Base-by-base conservation (phyloP, 768 basidiomycete genomes). In the Tricholoma saponaceum region DNA sequence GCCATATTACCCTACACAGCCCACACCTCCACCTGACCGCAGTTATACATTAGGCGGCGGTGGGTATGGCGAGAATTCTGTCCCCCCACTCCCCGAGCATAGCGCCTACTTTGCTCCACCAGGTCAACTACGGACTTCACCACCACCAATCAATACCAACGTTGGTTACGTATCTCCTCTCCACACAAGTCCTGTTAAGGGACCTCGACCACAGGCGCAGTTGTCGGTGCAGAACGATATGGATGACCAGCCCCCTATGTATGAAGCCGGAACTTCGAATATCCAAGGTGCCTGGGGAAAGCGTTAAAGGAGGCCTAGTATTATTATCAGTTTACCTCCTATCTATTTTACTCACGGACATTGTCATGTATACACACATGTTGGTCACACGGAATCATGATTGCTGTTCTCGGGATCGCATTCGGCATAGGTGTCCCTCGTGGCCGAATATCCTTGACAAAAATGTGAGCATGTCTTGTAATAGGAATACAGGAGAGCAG, bases 181-280 rank as follows among this genome's bases (percentile, higher is more conserved):
- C 2, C 67, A 66, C 23, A 68, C 64, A 2, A 81, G 74, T 65
- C 79, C 81, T 30, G 64, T 77, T 39, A 77, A 65, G 54, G 79
- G 80, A 2, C 79, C 81, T 2, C 68, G 74, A 59, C 62, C 72
- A 8, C 75, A 71, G 14, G 72, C 73, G 33, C 65, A 62, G 46
- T 62, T 62, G 22, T 60, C 61, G 16, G 60, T 64, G 23, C 62
- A 64, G 46, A 64, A 67, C 20, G 62, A 72, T 23, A 76, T 77
- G 50, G 71, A 80, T 14, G 89, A 90, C 16, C 76, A 72, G 33
- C 89, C 89, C 13, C 89, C 89, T 26, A 75, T 71, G 52, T 91
- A 91, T 65, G 88, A 90, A 25, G 74, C 75, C 14, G 82, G 81
- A 18, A 66, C 73, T 23, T 72, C 81, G 20, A 74, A 75, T 55